phyloP scores from a whole-genome alignment of 805 yeast species.

The Maudiozyma bulderi region DNA sequence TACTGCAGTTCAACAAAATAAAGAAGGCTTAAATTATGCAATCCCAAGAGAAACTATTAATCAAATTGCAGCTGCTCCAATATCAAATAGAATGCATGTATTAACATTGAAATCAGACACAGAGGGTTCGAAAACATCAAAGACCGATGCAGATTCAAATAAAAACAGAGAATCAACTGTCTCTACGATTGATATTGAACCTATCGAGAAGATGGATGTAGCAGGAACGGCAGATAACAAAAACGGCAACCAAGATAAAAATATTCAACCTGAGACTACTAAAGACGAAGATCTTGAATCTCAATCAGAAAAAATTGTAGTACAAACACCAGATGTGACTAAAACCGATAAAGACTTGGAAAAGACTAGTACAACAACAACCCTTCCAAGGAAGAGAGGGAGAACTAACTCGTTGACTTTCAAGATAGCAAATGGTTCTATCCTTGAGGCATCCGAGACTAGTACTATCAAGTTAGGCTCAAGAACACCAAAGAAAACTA shows the following conservation, averaged over 20 bases:
- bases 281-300: too few species aligned
- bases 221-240: too few species aligned
- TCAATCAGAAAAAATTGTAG: not conserved
- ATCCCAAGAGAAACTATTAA: not conserved
- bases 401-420: not conserved
- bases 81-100: not conserved
- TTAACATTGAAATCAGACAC: too few species aligned
- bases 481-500: not conserved
- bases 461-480: not conserved
- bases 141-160: too few species aligned
- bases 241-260: too few species aligned
- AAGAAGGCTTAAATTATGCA: not conserved
- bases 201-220: too few species aligned
- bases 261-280: too few species aligned
- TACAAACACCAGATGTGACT: not conserved
- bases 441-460: not conserved
- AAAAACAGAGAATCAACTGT: too few species aligned
- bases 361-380: too few species aligned
- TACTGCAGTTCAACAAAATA: conserved; percentile 6
- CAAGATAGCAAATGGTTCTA: not conserved
- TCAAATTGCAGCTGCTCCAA: not conserved
- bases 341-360: not conserved
- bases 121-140: too few species aligned
- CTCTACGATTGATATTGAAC: too few species aligned
- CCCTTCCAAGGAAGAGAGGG: not conserved